These are phyloP conservation scores for Phytophthora rubi DNA, from an alignment of 352 stramenopile species.

Conservation along the genomic window DNA sequence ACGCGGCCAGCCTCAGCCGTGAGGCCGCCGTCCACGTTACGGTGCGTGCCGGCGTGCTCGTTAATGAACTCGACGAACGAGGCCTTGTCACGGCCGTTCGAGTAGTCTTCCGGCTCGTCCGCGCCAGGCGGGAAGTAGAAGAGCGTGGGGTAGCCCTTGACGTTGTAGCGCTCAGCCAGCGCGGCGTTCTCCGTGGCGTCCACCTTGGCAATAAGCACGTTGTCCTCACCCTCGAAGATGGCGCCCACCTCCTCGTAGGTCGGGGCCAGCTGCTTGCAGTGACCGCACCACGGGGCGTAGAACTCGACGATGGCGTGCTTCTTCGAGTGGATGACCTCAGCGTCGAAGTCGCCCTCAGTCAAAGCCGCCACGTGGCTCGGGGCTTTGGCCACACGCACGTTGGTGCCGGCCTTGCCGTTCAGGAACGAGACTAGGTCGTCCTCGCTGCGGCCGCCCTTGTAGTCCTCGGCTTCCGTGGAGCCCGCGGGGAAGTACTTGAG, in stretches of 20 bases:
- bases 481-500: slow-evolving; percentile 92
- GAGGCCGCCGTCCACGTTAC: slow-evolving; percentile 80
- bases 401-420: slow-evolving; percentile 77
- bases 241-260: slow-evolving; percentile 88
- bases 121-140: slow-evolving; percentile 90
- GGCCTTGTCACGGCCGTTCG: slow-evolving; percentile 78
- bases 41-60: slow-evolving; percentile 88
- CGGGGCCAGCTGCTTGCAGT: slow-evolving; percentile 93
- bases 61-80: slow-evolving; percentile 93
- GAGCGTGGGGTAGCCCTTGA: slow-evolving; percentile 92
- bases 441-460: slow-evolving; percentile 85
- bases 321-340: slow-evolving; percentile 80
- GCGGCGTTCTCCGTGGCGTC: slow-evolving; percentile 72
- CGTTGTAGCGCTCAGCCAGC: slow-evolving; percentile 79
- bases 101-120: slow-evolving; percentile 88
- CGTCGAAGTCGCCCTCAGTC: slow-evolving; percentile 73
- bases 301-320: slow-evolving; percentile 94
- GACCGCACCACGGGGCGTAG: slow-evolving; percentile 94
- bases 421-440: slow-evolving; percentile 84
- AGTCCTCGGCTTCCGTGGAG: slow-evolving; percentile 82
- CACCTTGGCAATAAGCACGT: slow-evolving; percentile 87
- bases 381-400: slow-evolving; percentile 75
- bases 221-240: slow-evolving; percentile 77
- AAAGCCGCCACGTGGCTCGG: slow-evolving; percentile 73
- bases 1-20: slow-evolving; percentile 77